These are phyloP conservation scores for Umbelopsis sp. DNA, from an alignment of 371 early-diverging fungal species.

Conservation along the genomic window DNA sequence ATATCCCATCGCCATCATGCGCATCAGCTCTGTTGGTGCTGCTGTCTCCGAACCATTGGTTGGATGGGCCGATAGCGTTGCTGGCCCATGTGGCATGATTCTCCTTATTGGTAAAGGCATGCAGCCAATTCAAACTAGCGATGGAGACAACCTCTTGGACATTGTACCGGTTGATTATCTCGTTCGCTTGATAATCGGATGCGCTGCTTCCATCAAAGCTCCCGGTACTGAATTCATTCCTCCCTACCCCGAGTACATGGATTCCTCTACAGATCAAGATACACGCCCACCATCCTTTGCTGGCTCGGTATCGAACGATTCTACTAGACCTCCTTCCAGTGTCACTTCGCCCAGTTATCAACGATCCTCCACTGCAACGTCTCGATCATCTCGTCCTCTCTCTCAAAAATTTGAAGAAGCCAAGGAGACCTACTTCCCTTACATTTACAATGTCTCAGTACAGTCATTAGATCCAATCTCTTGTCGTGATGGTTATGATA, in stretches of 20 bases:
- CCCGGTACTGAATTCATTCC: slow-evolving; percentile 24
- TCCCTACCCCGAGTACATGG: slow-evolving; percentile 14
- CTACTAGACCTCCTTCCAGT: slow-evolving; percentile 9
- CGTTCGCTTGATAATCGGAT: slow-evolving; percentile 47
- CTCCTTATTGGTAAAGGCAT: slow-evolving; percentile 45
- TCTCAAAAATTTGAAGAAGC: not conserved
- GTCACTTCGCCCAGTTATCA: not conserved
- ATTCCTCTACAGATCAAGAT: not conserved
- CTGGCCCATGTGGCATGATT: slow-evolving; percentile 53
- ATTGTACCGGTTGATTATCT: slow-evolving; percentile 61
- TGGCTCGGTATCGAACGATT: not conserved
- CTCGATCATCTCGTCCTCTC: slow-evolving; percentile 3
- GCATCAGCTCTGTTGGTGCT: slow-evolving; percentile 58
- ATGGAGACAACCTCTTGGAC: slow-evolving; percentile 48
- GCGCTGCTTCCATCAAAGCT: slow-evolving; percentile 31
- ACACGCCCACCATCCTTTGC: slow-evolving; percentile 3
- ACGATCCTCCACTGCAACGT: slow-evolving; percentile 4
- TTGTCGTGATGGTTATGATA: slow-evolving; percentile 47
- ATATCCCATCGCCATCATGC: slow-evolving; percentile 57
- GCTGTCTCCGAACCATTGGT: slow-evolving; percentile 57
- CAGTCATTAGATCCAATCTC: slow-evolving; percentile 33
- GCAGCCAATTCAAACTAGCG: slow-evolving; percentile 37
- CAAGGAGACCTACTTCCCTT: slow-evolving; percentile 28
- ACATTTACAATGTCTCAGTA: slow-evolving; percentile 41
- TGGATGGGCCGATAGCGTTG: slow-evolving; percentile 71